A percentile compares a stretch with the other conserved stretches of the same genome.
phyloP scores from a whole-genome alignment of 805 yeast species.

The Blastobotrys parvus region DNA sequence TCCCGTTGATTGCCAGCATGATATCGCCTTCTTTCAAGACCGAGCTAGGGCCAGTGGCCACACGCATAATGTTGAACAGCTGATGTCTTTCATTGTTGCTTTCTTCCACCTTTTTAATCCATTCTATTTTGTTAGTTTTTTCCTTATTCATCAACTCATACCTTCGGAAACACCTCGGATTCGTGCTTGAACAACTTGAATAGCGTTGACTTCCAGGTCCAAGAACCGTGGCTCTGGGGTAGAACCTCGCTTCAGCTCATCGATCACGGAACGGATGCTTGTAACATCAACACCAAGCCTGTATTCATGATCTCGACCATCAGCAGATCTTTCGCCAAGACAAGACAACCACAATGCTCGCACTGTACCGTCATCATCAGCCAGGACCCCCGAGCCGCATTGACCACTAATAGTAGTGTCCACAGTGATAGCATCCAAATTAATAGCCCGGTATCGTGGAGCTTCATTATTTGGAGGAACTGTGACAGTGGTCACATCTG shows the following conservation, averaged over 20 bases:
- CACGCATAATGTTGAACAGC: slow-evolving; percentile 61
- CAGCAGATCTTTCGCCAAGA: slow-evolving; percentile 60
- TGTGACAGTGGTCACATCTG: slow-evolving; percentile 66
- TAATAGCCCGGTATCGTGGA: slow-evolving; percentile 82
- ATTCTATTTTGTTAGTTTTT: slow-evolving; percentile 27
- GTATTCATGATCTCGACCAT: slow-evolving; percentile 52
- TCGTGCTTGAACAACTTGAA: slow-evolving; percentile 67
- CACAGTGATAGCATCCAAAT: slow-evolving; percentile 65
- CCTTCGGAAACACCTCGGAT: slow-evolving; percentile 77
- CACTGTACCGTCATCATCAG: slow-evolving; percentile 68
- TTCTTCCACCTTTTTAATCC: slow-evolving; percentile 64
- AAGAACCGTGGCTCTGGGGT: slow-evolving; percentile 54
- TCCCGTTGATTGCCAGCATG: slow-evolving; percentile 58
- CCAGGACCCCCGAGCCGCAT: slow-evolving; percentile 72
- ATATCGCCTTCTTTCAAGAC: slow-evolving; percentile 57
- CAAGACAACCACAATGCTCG: slow-evolving; percentile 82
- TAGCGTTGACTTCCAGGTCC: slow-evolving; percentile 69
- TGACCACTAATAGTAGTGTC: slow-evolving; percentile 67
- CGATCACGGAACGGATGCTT: slow-evolving; percentile 51
- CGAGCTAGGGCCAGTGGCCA: slow-evolving; percentile 38
- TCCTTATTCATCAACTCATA: background rate
- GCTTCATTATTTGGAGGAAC: slow-evolving; percentile 58
- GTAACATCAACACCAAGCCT: slow-evolving; percentile 72
- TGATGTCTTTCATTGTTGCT: slow-evolving; percentile 59
- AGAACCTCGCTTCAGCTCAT: slow-evolving; percentile 38